A percentile compares a stretch with the other conserved stretches of the same genome.
phyloP scores from a whole-genome alignment of 768 basidiomycete species.

The Tulasnella sp. region DNA sequence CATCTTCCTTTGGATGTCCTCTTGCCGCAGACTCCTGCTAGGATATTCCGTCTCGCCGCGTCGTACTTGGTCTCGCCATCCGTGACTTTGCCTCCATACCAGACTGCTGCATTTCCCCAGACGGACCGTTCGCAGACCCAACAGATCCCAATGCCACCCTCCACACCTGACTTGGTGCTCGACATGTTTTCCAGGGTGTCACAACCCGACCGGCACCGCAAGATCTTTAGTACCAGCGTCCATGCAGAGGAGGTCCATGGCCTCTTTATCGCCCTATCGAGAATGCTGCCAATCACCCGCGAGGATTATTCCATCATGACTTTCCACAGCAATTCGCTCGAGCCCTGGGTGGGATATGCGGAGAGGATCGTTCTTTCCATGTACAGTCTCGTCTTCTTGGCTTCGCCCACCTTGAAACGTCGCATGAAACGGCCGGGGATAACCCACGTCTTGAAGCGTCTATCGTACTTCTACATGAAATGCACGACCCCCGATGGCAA shows the following conservation, averaged over 20 bases:
- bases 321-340: slow-evolving; percentile 45
- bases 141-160: slow-evolving; percentile 14
- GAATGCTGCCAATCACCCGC: slow-evolving; percentile 71
- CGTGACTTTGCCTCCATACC: slow-evolving; percentile 50
- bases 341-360: slow-evolving; percentile 58
- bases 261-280: slow-evolving; percentile 59
- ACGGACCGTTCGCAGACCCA: neutral
- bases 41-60: slow-evolving; percentile 53
- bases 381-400: slow-evolving; percentile 76
- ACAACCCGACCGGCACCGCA: slow-evolving; percentile 66
- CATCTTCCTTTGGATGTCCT: slow-evolving; percentile 29
- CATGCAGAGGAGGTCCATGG: slow-evolving; percentile 44
- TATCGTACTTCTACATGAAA: slow-evolving; percentile 49
- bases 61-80: slow-evolving; percentile 63
- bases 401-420: slow-evolving; percentile 60
- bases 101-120: neutral
- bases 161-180: slow-evolving; percentile 60
- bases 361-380: slow-evolving; percentile 72
- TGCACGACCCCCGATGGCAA: slow-evolving; percentile 39
- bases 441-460: slow-evolving; percentile 53
- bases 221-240: slow-evolving; percentile 50
- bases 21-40: slow-evolving; percentile 31
- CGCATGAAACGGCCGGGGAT: slow-evolving; percentile 61
- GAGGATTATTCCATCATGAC: slow-evolving; percentile 43
- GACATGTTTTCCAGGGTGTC: slow-evolving; percentile 73